Conservation (phyloP, 2,329 filamentous ascomycete species). For the Cytospora chrysosperma region DNA sequence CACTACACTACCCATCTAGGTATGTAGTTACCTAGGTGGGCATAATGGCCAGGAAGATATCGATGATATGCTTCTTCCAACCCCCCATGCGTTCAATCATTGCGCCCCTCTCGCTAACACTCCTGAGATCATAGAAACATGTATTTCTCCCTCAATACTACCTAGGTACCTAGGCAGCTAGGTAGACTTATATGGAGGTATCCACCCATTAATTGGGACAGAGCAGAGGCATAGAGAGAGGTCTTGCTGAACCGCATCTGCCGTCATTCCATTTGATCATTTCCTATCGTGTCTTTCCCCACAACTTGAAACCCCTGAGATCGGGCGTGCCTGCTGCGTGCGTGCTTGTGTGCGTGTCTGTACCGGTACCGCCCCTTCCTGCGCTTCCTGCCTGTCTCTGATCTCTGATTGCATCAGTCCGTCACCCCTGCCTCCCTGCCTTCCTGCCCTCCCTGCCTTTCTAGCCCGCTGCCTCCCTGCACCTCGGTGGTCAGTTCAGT, state of each 20-base stretch:
- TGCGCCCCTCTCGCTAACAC: too few species aligned
- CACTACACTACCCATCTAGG: too few species aligned
- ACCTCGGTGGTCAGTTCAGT: background rate
- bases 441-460: background rate
- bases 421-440: conserved; percentile 1
- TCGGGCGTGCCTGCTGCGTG: conserved; percentile 10
- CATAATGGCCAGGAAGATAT: background rate
- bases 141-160: too few species aligned
- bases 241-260: background rate
- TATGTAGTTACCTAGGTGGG: too few species aligned
- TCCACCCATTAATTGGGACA: too few species aligned
- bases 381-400: background rate
- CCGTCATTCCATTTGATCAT: conserved; percentile 18
- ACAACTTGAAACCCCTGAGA: conserved; percentile 19
- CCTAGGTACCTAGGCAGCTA: too few species aligned
- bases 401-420: conserved; percentile 17
- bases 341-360: background rate
- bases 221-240: background rate
- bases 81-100: too few species aligned
- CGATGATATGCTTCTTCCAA: background rate
- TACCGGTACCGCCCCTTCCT: background rate
- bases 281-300: conserved; percentile 10
- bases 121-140: too few species aligned
- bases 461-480: conserved; percentile 8
- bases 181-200: too few species aligned